Conservation (phyloP, 306 rosid genomes). For the Hippophae rhamnoides region DNA sequence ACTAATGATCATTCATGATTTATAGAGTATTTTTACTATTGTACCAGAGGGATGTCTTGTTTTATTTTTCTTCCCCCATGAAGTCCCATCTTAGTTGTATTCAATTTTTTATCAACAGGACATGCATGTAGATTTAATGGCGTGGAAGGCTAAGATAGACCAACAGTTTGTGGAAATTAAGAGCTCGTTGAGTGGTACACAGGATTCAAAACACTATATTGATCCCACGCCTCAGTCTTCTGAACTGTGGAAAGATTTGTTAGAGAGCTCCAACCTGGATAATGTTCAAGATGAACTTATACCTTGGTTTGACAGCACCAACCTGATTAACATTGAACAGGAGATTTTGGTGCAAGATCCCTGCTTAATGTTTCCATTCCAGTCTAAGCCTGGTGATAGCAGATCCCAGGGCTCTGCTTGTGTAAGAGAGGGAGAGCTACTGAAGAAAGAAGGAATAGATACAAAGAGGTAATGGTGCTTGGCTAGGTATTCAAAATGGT, state of each 20-base stretch:
- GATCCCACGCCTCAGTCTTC: constrained; percentile 34
- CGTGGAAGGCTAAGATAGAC: constrained; percentile 28
- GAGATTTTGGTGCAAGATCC: constrained; percentile 32
- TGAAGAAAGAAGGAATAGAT: constrained; percentile 26
- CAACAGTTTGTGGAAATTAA: constrained; percentile 39
- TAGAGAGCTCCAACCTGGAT: constrained; percentile 42
- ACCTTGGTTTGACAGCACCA: constrained; percentile 58
- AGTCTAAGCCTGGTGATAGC: constrained; percentile 15
- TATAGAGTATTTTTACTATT: too few species aligned
- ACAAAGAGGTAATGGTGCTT: neutral
- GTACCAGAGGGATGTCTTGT: too few species aligned
- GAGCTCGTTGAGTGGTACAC: constrained; percentile 43
- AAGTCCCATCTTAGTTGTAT: too few species aligned
- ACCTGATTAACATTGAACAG: constrained; percentile 32
- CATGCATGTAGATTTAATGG: too few species aligned
- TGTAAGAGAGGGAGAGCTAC: constrained; percentile 23
- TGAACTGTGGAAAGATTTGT: constrained; percentile 75
- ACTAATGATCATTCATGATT: too few species aligned
- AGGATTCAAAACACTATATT: constrained; percentile 33
- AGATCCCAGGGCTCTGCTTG: constrained; percentile 14
- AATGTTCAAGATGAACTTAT: constrained; percentile 45
- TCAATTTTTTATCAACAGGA: too few species aligned
- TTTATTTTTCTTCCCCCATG: too few species aligned
- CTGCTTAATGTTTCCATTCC: constrained; percentile 27
- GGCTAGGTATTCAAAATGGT: neutral